phyloP scores from a whole-genome alignment of 495 filamentous ascomycete species.

The Aspergillus sclerotioniger region DNA sequence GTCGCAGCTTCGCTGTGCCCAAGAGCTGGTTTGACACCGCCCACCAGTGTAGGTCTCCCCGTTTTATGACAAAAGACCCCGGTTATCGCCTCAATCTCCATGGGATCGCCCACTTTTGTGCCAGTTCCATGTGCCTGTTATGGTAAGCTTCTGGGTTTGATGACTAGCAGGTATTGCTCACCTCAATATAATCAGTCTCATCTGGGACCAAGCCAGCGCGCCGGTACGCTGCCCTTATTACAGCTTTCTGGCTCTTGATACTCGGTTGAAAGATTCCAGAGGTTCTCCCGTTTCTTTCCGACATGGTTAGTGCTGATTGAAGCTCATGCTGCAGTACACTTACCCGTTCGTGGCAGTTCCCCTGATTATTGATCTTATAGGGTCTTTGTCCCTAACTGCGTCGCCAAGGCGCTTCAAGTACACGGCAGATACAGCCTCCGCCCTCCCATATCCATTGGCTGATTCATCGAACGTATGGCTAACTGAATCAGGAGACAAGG shows the following conservation, averaged over 20 bases:
- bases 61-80: neutral
- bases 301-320: neutral
- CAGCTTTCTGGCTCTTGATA: neutral
- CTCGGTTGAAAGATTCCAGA: neutral
- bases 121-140: neutral
- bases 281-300: neutral
- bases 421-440: neutral
- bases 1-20: conserved; percentile 1
- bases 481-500: neutral
- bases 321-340: neutral
- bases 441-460: conserved; percentile 1
- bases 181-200: neutral
- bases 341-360: neutral
- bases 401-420: neutral
- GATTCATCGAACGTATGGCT: conserved; percentile 2
- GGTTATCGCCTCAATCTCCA: neutral
- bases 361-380: neutral
- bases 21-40: neutral
- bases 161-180: neutral
- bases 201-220: neutral
- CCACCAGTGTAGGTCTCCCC: neutral
- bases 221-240: neutral
- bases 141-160: neutral
- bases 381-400: neutral
- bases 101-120: neutral